Evolutionary conservation across 1,284 basidiomycete species (phyloP).

Genomic region (Moniliella sp.): DNA sequence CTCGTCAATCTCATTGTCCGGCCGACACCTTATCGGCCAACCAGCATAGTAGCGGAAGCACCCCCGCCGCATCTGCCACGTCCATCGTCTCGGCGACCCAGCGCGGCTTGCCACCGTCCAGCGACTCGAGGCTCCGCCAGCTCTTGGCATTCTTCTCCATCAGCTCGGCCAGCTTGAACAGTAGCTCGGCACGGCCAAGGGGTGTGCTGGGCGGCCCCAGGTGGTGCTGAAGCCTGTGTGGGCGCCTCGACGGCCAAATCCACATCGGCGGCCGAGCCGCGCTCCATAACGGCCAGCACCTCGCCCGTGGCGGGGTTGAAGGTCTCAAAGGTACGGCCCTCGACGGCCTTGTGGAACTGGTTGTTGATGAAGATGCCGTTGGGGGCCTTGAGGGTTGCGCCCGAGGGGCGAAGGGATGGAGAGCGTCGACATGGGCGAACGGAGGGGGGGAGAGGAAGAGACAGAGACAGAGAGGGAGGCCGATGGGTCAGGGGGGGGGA

Average conservation of each 20-base stretch:
- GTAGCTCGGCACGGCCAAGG: slow-evolving; percentile 1
- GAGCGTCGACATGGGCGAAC: too few relatives aligned
- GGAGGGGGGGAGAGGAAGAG: too few relatives aligned
- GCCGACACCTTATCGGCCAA: slow-evolving; percentile 4
- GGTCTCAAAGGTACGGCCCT: slow-evolving; percentile 4
- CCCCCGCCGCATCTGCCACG: slow-evolving; percentile 2
- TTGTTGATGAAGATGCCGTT: slow-evolving; percentile 10
- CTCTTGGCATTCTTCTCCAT: slow-evolving; percentile 6
- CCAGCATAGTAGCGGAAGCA: slow-evolving; percentile 4
- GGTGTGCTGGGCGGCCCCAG: slow-evolving; percentile 6
- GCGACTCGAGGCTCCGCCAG: slow-evolving; percentile 4
- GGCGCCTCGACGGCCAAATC: slow-evolving; percentile 9
- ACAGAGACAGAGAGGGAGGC: too few relatives aligned
- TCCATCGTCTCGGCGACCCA: slow-evolving; percentile 6
- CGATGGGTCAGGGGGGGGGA: too few relatives aligned
- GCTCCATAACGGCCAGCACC: slow-evolving; percentile 4
- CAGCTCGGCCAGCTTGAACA: slow-evolving; percentile 7
- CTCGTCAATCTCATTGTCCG: slow-evolving; percentile 3
- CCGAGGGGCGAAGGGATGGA: too few relatives aligned
- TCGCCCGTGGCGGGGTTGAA: slow-evolving; percentile 11
- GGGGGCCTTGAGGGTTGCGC: too few relatives aligned
- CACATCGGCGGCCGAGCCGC: slow-evolving; percentile 6
- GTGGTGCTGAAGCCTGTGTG: slow-evolving; percentile 4
- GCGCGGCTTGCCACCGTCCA: slow-evolving; percentile 8
- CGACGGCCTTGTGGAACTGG: slow-evolving; percentile 3